These are phyloP conservation scores for Thelephora aurantiotincta DNA, from an alignment of 768 basidiomycete genomes.

Conservation along the genomic window DNA sequence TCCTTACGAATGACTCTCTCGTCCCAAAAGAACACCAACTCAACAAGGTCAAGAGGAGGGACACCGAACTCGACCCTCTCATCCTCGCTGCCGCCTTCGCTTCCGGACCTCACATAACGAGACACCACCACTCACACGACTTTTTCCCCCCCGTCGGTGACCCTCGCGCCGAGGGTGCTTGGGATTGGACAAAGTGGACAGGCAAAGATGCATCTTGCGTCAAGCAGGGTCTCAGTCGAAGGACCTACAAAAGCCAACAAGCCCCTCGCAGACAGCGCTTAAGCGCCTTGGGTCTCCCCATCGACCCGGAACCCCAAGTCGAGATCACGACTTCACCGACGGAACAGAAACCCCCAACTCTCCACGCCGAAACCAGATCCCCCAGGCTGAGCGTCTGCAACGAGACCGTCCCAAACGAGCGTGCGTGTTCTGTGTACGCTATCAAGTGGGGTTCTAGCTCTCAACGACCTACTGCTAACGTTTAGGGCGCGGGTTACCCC, in stretches of 20 bases:
- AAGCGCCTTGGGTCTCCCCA: conserved; percentile 14
- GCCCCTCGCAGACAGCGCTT: conserved; percentile 56
- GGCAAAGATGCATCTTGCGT: conserved; percentile 22
- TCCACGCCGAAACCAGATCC: no score
- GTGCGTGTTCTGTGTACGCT: neutral
- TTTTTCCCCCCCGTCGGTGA: conserved; percentile 49
- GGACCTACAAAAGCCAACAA: conserved; percentile 60
- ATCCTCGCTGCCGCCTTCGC: conserved; percentile 66
- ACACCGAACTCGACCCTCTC: conserved; percentile 66
- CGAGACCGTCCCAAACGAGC: neutral
- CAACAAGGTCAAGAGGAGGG: conserved; percentile 41
- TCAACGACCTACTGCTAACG: neutral
- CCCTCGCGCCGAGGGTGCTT: conserved; percentile 34
- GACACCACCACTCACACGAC: conserved; percentile 79
- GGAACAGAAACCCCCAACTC: no score
- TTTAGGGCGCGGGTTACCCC: neutral
- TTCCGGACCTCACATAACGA: conserved; percentile 63
- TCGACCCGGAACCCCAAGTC: neutral
- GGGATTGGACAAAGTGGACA: conserved; percentile 45
- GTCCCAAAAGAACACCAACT: conserved; percentile 10
- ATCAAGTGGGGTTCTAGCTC: neutral
- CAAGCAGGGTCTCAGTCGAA: conserved; percentile 26
- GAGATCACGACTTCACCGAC: no score
- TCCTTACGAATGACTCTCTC: conserved; percentile 53
- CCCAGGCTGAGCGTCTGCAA: no score